These are phyloP conservation scores for Bimuria novae-zelandiae DNA, from an alignment of 2,329 filamentous ascomycete genomes.

Conservation along the genomic window DNA sequence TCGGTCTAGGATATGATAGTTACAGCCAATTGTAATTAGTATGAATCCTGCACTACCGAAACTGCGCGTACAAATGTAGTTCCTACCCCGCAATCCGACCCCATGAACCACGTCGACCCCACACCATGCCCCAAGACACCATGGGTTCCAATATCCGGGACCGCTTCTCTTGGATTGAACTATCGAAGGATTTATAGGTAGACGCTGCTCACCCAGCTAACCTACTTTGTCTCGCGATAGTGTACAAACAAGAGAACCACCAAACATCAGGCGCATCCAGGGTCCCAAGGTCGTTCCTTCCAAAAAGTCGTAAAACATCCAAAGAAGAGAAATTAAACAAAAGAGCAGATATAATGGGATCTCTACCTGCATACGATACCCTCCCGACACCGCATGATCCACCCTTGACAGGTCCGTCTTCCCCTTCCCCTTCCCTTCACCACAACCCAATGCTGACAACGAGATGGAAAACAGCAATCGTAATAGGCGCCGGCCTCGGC, in stretches of 20 bases:
- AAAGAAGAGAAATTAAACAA: background rate
- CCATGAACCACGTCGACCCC: background rate
- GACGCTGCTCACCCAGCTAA: background rate
- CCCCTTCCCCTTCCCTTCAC: too few relatives aligned
- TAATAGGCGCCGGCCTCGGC: constrained; percentile 57
- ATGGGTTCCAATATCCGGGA: background rate
- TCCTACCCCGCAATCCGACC: constrained; percentile 2
- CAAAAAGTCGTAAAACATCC: background rate
- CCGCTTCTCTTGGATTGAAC: too few relatives aligned
- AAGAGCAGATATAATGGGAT: constrained; percentile 3
- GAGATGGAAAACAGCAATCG: constrained; percentile 44
- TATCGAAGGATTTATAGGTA: background rate
- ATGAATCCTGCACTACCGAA: too few relatives aligned
- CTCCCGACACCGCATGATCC: constrained; percentile 20
- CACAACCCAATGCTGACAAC: background rate
- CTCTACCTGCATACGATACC: constrained; percentile 8
- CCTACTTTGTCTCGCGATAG: background rate
- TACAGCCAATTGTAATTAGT: too few relatives aligned
- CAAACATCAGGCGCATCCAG: too few relatives aligned
- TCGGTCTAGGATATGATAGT: too few relatives aligned
- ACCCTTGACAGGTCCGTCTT: constrained; percentile 26
- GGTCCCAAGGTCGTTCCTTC: background rate
- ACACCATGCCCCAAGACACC: background rate
- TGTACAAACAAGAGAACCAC: background rate
- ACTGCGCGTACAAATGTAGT: background rate